phyloP scores from a whole-genome alignment of 2,329 filamentous ascomycete genomes.

The Dichotomopilus funicola region DNA sequence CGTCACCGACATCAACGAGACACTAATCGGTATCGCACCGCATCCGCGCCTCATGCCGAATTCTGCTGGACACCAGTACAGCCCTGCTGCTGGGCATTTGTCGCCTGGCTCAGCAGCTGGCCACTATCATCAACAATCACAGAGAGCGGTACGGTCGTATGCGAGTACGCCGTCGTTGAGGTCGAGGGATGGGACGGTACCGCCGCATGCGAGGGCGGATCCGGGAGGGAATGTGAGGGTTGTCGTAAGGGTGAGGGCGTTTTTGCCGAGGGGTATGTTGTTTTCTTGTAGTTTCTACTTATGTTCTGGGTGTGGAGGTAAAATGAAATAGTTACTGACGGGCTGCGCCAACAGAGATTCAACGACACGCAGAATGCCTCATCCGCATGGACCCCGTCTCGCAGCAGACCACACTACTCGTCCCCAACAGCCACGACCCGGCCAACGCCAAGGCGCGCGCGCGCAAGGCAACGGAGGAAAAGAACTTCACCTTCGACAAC shows the following conservation, averaged over 20 bases:
- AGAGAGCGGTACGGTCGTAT: constrained; percentile 49
- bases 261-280: constrained; percentile 66
- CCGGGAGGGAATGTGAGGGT: constrained; percentile 73
- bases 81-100: neutral
- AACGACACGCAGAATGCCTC: constrained; percentile 75
- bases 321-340: neutral
- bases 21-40: constrained; percentile 36
- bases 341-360: constrained; percentile 56
- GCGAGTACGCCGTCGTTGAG: constrained; percentile 75
- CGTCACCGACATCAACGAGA: constrained; percentile 35
- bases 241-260: constrained; percentile 73
- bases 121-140: neutral
- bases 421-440: constrained; percentile 41
- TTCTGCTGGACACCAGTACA: constrained; percentile 13
- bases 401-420: constrained; percentile 73
- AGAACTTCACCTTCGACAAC: constrained; percentile 91
- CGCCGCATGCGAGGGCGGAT: constrained; percentile 50
- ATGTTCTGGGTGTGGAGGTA: neutral
- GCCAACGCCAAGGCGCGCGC: constrained; percentile 54
- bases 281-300: neutral
- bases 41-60: constrained; percentile 31
- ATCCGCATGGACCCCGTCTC: constrained; percentile 85
- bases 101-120: too few relatives aligned
- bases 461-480: constrained; percentile 76
- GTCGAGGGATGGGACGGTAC: constrained; percentile 61